phyloP scores from a whole-genome alignment of 2,329 filamentous ascomycete genomes.

The Arthrobotrys iridis region DNA sequence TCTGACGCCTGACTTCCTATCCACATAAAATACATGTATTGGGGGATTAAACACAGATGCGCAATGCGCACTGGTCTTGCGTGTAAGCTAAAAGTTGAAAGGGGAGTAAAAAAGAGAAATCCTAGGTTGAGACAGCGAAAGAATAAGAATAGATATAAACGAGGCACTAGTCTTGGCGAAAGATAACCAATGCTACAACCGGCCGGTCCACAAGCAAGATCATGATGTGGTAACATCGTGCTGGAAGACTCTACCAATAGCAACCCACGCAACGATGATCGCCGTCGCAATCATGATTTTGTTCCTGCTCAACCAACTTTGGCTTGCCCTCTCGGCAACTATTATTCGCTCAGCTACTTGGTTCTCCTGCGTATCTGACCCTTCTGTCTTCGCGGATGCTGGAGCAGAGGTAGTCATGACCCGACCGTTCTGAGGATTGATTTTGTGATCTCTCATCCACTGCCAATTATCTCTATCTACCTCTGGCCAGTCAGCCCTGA shows the following conservation, averaged over 20 bases:
- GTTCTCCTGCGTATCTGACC: slow-evolving; percentile 1
- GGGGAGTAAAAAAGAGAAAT: slow-evolving; percentile 8
- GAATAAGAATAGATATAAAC: slow-evolving; percentile 5
- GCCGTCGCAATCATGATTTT: slow-evolving; percentile 45
- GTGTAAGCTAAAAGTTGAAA: background rate
- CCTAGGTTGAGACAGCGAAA: slow-evolving; percentile 4
- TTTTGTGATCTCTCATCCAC: slow-evolving; percentile 85
- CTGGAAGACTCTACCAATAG: slow-evolving; percentile 42
- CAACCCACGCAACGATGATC: slow-evolving; percentile 44
- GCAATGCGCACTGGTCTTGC: slow-evolving; percentile 2
- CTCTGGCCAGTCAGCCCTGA: slow-evolving; percentile 88
- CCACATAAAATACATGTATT: slow-evolving; percentile 32
- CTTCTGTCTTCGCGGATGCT: slow-evolving; percentile 11
- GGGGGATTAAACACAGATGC: slow-evolving; percentile 7
- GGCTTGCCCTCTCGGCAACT: slow-evolving; percentile 28
- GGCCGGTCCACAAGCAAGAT: background rate
- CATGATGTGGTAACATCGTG: slow-evolving; percentile 28
- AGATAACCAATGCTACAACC: background rate
- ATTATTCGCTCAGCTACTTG: slow-evolving; percentile 3
- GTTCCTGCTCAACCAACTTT: slow-evolving; percentile 45
- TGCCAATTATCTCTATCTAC: slow-evolving; percentile 87
- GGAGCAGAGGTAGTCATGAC: slow-evolving; percentile 23
- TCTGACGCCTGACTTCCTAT: slow-evolving; percentile 49
- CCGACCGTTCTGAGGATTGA: slow-evolving; percentile 78
- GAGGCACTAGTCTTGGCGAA: slow-evolving; percentile 6